phyloP scores from a whole-genome alignment of 106 monocot species.

The Allium sativum region DNA sequence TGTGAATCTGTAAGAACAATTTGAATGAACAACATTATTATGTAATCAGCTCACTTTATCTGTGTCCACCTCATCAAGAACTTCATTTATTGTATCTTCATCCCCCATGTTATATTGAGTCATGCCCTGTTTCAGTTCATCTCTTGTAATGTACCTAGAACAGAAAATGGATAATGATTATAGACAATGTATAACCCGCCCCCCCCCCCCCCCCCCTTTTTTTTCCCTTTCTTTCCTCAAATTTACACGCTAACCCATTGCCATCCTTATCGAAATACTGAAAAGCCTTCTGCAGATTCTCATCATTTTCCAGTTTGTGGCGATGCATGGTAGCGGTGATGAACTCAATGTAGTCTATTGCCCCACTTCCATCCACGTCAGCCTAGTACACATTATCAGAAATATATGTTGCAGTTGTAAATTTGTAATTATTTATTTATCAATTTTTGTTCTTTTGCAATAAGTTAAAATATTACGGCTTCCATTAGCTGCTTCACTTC shows the following conservation, averaged over 20 bases:
- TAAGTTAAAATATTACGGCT: conserved; percentile 28
- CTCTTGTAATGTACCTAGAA: conserved; percentile 74
- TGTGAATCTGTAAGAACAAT: background rate
- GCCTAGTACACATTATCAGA: conserved; percentile 24
- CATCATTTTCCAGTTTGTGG: conserved; percentile 66
- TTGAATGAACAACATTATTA: background rate
- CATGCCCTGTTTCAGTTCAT: conserved; percentile 71
- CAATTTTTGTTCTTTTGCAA: background rate
- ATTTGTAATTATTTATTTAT: background rate
- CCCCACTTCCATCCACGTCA: conserved; percentile 70
- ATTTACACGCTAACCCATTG: conserved; percentile 41
- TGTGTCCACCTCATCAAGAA: conserved; percentile 72
- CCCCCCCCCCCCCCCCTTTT: no score
- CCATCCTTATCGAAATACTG: conserved; percentile 61
- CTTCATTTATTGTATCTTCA: conserved; percentile 64
- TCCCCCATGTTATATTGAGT: conserved; percentile 69
- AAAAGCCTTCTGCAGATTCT: conserved; percentile 62
- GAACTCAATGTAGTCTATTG: conserved; percentile 79
- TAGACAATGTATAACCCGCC: background rate
- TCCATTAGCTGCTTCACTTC: conserved; percentile 80
- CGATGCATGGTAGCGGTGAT: conserved; percentile 81
- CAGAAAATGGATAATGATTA: background rate
- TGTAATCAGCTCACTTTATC: conserved; percentile 35
- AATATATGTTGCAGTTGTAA: background rate
- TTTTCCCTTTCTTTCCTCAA: no score